Percentiles rank a stretch among this genome's conserved stretches.
Evolutionary conservation across 257 asterid genomes (phyloP).

Genomic region (Lycium barbarum): DNA sequence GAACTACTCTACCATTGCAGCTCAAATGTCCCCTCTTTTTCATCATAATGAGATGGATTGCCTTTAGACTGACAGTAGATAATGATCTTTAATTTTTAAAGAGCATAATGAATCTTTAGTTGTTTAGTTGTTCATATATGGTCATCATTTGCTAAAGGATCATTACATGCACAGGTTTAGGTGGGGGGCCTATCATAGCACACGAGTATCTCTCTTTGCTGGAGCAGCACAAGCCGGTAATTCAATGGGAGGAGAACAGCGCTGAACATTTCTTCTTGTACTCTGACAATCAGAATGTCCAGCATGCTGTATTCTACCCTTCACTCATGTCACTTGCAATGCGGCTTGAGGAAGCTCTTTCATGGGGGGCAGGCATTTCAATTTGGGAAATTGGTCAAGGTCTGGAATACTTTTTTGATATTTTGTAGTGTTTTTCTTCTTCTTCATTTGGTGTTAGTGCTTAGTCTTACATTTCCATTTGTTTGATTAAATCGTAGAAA

Average conservation of each 20-base stretch:
- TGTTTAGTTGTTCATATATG: neutral
- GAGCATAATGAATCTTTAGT: neutral
- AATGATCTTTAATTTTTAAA: neutral
- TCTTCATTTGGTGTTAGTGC: neutral
- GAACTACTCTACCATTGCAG: neutral
- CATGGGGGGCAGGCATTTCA: constrained; percentile 87
- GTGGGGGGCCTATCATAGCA: constrained; percentile 85
- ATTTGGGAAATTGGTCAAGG: constrained; percentile 99
- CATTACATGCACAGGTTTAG: constrained; percentile 59
- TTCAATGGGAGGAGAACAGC: constrained; percentile 89
- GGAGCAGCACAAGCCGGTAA: constrained; percentile 74
- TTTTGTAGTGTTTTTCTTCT: constrained; percentile 50
- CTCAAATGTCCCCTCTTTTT: constrained; percentile 15
- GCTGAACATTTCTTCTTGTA: constrained; percentile 91
- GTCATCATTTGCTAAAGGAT: neutral
- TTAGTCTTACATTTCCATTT: neutral
- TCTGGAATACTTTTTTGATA: constrained; percentile 74
- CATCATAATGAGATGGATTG: neutral
- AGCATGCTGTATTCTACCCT: constrained; percentile 91
- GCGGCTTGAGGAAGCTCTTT: constrained; percentile 79
- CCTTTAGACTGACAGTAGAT: neutral
- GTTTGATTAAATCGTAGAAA: neutral
- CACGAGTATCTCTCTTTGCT: constrained; percentile 77
- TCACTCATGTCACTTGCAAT: constrained; percentile 65
- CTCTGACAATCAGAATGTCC: constrained; percentile 55